Evolutionary conservation across 176 grass and related monocot genomes (phyloP), one percentile per base, ranked within the genome.

Genomic region (Paspalum notatum): DNA sequence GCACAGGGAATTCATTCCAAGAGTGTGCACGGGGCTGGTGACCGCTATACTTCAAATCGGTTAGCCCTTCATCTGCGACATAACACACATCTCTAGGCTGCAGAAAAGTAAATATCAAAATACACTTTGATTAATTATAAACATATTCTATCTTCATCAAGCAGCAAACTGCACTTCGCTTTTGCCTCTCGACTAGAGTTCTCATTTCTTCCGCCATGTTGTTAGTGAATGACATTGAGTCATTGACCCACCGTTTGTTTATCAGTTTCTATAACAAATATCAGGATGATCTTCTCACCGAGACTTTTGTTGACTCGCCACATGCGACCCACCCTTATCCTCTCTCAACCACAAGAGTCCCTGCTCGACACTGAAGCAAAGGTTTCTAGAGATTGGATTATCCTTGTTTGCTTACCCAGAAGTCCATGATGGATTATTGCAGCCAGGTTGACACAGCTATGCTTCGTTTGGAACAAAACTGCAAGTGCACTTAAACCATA

Each of bases 1-100:
- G 88, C 47, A 88, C 53, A 24, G 90, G 90, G 74, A 93, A 99
- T 63, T 93, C 96, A 80, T 99, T 82, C 92, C 96, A 95, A 78
- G 92, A 89, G 80, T 99, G 74, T 6, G 84, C 66, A 25, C 79
- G 26, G 53, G 90, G 86, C 45, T 90, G 90, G 71, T 93, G 82
- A 5, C 92, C 96, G 15, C 96, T 99, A 48, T 99, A 91, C 67
- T 69, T 85, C 82, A 99, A 80, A 61, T 72, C 84, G n/a, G 86
- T 67, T 50, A 95, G 85, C 45, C 90, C 92, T 68, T 86, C 24
- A 38, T 86, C 87, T 25, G 96, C 92, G 44, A 95, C 77, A 81
- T 99, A 99, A 59, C 90, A 93, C 1, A 76, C 82, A 68, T 95
- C 92, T 80, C 88, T 76, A 38, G 88, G 92, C 92, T 93, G 82